Evolutionary conservation across 169 alveolate genomes (phyloP).

Genomic region (Eimeria sp.): DNA sequence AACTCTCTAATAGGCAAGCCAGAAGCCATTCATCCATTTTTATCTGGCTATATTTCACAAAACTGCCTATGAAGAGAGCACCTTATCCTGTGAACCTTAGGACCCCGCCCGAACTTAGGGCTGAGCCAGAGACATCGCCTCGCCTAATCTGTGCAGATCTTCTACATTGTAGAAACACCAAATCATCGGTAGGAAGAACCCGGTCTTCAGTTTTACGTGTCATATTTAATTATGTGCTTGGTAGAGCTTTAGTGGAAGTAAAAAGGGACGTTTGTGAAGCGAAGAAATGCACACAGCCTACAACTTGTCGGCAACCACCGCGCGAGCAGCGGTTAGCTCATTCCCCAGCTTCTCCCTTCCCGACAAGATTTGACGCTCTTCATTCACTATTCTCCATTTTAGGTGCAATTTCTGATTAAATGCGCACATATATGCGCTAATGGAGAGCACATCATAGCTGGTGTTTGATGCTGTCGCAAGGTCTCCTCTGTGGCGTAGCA

Average conservation of each 20-base stretch:
- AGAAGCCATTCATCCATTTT: slow-evolving; percentile 9
- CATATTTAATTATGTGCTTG: neutral
- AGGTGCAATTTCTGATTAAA: neutral
- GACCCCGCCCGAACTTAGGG: slow-evolving; percentile 60
- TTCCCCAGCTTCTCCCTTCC: neutral
- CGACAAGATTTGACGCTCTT: neutral
- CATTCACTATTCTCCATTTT: neutral
- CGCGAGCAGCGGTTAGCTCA: slow-evolving; percentile 48
- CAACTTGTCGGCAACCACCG: slow-evolving; percentile 23
- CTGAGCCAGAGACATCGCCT: slow-evolving; percentile 70
- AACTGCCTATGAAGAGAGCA: neutral
- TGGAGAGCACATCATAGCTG: neutral
- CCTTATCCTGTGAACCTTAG: slow-evolving; percentile 30
- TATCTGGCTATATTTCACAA: slow-evolving; percentile 18
- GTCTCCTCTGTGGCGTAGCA: neutral
- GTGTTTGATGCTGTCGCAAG: neutral
- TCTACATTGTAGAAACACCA: neutral
- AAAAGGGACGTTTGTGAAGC: neutral
- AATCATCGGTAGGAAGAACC: neutral
- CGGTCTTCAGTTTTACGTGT: neutral
- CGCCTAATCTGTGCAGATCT: slow-evolving; percentile 51
- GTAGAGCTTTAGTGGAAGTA: neutral
- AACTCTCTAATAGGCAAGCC: neutral
- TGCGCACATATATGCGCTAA: neutral
- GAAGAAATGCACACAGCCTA: neutral